These are phyloP conservation scores for Naganishia albida DNA, from an alignment of 1,284 basidiomycete species.

Conservation along the genomic window DNA sequence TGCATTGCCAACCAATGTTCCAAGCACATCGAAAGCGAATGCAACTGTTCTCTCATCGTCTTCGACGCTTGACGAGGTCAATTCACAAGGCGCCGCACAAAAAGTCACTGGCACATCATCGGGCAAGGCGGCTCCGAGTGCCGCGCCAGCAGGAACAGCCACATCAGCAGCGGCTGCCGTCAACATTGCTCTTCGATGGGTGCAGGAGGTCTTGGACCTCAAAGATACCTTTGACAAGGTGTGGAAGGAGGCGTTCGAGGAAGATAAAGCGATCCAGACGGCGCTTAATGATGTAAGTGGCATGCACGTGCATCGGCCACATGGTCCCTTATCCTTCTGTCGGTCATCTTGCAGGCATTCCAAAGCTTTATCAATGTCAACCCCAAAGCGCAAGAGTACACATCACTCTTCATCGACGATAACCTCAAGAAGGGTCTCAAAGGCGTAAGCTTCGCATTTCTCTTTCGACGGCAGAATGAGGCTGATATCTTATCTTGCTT, in stretches of 20 bases:
- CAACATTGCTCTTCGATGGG: conserved; percentile 80
- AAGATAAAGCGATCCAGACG: conserved; percentile 77
- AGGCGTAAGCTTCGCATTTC: conserved; percentile 65
- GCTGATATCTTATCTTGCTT: not conserved
- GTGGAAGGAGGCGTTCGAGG: conserved; percentile 70
- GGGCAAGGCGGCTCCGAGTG: conserved; percentile 42
- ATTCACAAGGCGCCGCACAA: conserved; percentile 22
- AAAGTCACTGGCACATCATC: conserved; percentile 16
- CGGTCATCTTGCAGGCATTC: conserved; percentile 67
- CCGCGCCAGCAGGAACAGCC: conserved; percentile 47
- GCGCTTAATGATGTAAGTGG: conserved; percentile 76
- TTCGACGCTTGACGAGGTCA: conserved; percentile 18
- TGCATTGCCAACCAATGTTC: not conserved
- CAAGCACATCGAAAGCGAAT: conserved; percentile 24
- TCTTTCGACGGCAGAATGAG: not conserved
- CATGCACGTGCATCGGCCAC: not conserved
- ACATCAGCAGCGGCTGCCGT: conserved; percentile 53
- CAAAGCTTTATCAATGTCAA: conserved; percentile 90
- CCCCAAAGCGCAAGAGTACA: conserved; percentile 85
- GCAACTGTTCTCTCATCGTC: conserved; percentile 23
- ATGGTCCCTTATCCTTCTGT: not conserved
- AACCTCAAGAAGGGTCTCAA: conserved; percentile 94
- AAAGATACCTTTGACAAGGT: conserved; percentile 87
- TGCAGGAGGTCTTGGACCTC: conserved; percentile 84
- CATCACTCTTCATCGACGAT: conserved; percentile 96